Evolutionary conservation across 352 stramenopile species (phyloP), one percentile per base, ranked within the genome.

Genomic region (Pythium biforme): DNA sequence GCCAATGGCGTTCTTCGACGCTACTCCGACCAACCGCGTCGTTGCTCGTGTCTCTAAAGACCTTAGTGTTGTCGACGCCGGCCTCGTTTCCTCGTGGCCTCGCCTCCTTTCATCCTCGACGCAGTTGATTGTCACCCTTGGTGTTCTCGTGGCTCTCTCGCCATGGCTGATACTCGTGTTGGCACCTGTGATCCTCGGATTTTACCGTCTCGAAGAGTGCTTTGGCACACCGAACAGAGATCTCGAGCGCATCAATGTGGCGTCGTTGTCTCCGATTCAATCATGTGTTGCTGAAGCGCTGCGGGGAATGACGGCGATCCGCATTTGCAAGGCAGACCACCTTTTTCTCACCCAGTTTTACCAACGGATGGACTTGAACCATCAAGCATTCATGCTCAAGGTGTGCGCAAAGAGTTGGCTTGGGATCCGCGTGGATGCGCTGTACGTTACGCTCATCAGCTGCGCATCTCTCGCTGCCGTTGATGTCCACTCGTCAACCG

Each of bases 231-330:
- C 78, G 2, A 82, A 85, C 55, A 74, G 83, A 10, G 96, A 98
- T 59, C 68, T 99, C 7, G 97, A 99, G 70, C 83, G 97, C 26
- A 75, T 99, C 33, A 94, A 99, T 63, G 95, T 89, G 2, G 81
- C 98, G 54, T 88, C 72, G 29, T 67, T 72, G 17, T 81, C 90
- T 33, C 96, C 97, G 17, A 89, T 99, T 23, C 99, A 98, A 70
- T 81, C 88, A 11, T 75, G 98, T 62, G 70, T 99, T n/a, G 85
- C 83, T 0, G 96, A 99, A 73, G 98, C 84, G 26, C 74, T 99
- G 9, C 85, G 89, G 55, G 97, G 97, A 5, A 79, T 99, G 25
- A 65, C 90, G 0, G 98, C 92, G 7, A 98, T 99, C 37, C 90
- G 96, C 64, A 81, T 86, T 0, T 92, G 76, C 50, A 62, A 57